phyloP scores from a whole-genome alignment of 2,329 filamentous ascomycete genomes.

The Hortaea sp. region DNA sequence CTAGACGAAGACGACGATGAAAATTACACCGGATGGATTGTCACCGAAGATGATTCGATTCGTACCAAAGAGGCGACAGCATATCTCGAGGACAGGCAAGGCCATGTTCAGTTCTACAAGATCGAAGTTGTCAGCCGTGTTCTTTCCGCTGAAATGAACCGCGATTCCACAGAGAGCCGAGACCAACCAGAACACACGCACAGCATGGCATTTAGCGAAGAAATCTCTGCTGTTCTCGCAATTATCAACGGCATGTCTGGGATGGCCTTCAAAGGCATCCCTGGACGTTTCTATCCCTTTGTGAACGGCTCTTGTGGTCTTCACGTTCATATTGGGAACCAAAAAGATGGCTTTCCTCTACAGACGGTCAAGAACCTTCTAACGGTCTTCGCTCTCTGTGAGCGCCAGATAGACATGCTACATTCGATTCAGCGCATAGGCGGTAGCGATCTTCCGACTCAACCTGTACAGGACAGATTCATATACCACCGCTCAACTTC shows the following conservation, averaged over 20 bases:
- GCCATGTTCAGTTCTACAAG: background rate
- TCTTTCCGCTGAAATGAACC: background rate
- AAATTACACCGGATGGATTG: background rate
- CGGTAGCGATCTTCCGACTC: conserved; percentile 3
- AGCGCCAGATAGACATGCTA: conserved; percentile 17
- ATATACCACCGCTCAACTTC: background rate
- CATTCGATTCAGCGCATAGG: conserved; percentile 14
- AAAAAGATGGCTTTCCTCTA: conserved; percentile 12
- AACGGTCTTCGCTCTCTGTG: conserved; percentile 18
- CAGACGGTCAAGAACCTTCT: conserved; percentile 21
- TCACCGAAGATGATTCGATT: background rate
- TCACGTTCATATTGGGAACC: conserved; percentile 25
- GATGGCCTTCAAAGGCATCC: conserved; percentile 4
- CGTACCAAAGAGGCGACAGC: background rate
- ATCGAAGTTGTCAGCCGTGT: conserved; percentile 10
- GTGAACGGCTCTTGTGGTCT: conserved; percentile 16
- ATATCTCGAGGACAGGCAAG: background rate
- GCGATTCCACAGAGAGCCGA: background rate
- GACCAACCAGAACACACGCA: conserved; percentile 2
- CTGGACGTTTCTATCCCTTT: conserved; percentile 10
- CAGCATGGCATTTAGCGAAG: conserved; percentile 5
- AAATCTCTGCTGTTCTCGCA: conserved; percentile 9
- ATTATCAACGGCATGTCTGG: conserved; percentile 2
- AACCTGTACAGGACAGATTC: background rate
- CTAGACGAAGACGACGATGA: background rate